A percentile compares a stretch with the other conserved stretches of the same genome.
These are phyloP conservation scores for Penicillium sp. DNA, from an alignment of 2,329 filamentous ascomycete genomes.

Conservation along the genomic window DNA sequence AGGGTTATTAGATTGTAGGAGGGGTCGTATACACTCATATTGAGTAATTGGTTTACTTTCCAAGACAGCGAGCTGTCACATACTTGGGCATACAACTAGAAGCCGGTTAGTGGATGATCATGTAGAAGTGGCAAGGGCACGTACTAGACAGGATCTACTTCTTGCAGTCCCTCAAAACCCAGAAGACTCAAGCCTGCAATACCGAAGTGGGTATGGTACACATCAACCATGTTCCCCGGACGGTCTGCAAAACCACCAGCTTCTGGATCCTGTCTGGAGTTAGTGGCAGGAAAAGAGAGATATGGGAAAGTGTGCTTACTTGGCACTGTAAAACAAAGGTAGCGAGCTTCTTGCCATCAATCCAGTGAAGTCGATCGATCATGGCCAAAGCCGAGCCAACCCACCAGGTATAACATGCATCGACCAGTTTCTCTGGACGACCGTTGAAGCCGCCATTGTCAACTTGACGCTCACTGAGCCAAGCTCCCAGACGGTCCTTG, in stretches of 20 bases:
- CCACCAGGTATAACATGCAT: conserved; percentile 99
- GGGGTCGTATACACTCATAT: conserved; percentile 26
- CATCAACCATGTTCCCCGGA: conserved; percentile 92
- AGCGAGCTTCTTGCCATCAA: conserved; percentile 76
- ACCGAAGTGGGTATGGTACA: conserved; percentile 92
- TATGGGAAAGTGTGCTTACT: conserved; percentile 36
- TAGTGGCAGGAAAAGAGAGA: conserved; percentile 6
- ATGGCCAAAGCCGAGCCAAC: conserved; percentile 89
- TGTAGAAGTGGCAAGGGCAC: conserved; percentile 23
- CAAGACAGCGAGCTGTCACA: conserved; percentile 60
- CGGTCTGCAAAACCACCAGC: conserved; percentile 83
- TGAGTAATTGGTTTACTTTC: conserved; percentile 30
- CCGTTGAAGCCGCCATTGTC: conserved; percentile 88
- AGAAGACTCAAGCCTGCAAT: conserved; percentile 84
- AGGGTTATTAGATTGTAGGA: conserved; percentile 72
- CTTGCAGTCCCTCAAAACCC: conserved; percentile 70
- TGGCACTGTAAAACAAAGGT: conserved; percentile 85
- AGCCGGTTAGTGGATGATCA: conserved; percentile 17
- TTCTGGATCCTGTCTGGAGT: conserved; percentile 62
- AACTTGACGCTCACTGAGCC: conserved; percentile 91
- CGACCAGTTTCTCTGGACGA: conserved; percentile 89
- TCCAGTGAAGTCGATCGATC: conserved; percentile 86
- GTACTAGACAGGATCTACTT: conserved; percentile 85
- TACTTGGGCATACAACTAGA: conserved; percentile 68
- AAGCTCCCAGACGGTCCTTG: conserved; percentile 75